Conservation (phyloP, 352 stramenopile species). For the Sclerospora graminicola region DNA sequence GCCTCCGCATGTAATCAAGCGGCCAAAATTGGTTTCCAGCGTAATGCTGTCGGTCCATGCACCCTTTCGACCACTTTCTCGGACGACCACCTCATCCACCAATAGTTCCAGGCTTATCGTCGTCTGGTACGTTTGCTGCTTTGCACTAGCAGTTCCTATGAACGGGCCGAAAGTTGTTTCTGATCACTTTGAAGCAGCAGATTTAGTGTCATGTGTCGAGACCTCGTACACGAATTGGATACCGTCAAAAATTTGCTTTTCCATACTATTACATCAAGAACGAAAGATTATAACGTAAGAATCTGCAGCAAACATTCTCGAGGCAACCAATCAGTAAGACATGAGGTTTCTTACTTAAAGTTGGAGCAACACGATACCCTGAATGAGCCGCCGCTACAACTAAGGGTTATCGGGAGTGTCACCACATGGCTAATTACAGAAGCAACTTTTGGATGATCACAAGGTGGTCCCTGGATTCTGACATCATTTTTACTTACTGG, state of each 20-base stretch:
- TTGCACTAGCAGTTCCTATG: conserved; percentile 39
- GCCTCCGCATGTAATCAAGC: conserved; percentile 39
- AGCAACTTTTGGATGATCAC: conserved; percentile 1
- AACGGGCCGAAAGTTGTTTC: conserved; percentile 20
- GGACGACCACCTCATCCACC: conserved; percentile 35
- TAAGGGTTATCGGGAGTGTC: conserved; percentile 17
- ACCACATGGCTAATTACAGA: conserved; percentile 36
- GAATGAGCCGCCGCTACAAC: conserved; percentile 26
- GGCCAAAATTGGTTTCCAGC: conserved; percentile 60
- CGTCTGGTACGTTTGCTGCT: conserved; percentile 14
- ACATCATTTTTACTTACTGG: background rate
- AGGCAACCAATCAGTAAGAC: background rate
- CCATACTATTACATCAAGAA: conserved; percentile 47
- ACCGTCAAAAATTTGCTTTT: conserved; percentile 60
- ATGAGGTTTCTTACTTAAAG: conserved; percentile 35
- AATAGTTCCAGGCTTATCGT: conserved; percentile 30
- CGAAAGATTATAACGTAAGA: conserved; percentile 3
- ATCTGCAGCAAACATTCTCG: background rate
- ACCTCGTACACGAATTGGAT: conserved; percentile 46
- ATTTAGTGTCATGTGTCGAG: background rate
- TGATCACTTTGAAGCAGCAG: background rate
- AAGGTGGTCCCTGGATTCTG: conserved; percentile 14
- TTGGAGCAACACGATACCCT: conserved; percentile 35
- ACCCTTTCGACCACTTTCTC: conserved; percentile 49
- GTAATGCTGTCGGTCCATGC: conserved; percentile 64